Evolutionary conservation across 225 moss, liverwort and hornwort genomes (phyloP), one percentile per base, ranked within the genome.

Genomic region (Lunularia cruciata): DNA sequence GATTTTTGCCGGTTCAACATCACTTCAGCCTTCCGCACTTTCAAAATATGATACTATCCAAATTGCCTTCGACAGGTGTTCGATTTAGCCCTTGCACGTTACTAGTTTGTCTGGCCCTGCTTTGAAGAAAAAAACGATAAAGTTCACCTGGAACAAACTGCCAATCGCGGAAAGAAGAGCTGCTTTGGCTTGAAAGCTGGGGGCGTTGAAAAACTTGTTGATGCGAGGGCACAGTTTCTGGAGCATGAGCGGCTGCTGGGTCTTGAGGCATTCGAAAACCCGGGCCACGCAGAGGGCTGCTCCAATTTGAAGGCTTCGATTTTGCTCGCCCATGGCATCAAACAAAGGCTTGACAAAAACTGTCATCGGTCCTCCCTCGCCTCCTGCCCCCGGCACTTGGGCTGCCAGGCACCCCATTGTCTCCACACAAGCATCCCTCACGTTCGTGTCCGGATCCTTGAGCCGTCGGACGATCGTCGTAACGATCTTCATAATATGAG

Each of bases 141-240:
- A n/a, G n/a, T n/a, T n/a, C n/a, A 90, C 90, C 78, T 92, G 84
- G 33, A 90, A 80, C 27, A 98, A 74, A 49, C 81, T 71, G 19
- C 86, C 89, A 62, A 93, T 71, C 39, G 67, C 74, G 2, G 76
- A 70, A 7, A 92, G 74, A 35, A 98, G 90, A 0, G 83, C 83
- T 64, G 96, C 76, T 54, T 92, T 98, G 5, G 87, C 92, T 73
- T 93, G 76, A 72, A 93, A 98, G 68, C 84, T 92, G 47, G 89
- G 81, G 70, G 83, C 89, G 52, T 60, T 79, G 58, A 91, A 78
- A 67, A 89, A 83, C 83, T 89, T 93, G 34, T 89, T 70, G 72
- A 98, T 76, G 60, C 73, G 84, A 14, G 86, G 85, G 38, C 83
- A 86, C 8, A 98, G 79, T 27, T 77, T 79, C n/a, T 91, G 88